Evolutionary conservation across 139 green algal species (phyloP).

Genomic region (Micractinium sp.): DNA sequence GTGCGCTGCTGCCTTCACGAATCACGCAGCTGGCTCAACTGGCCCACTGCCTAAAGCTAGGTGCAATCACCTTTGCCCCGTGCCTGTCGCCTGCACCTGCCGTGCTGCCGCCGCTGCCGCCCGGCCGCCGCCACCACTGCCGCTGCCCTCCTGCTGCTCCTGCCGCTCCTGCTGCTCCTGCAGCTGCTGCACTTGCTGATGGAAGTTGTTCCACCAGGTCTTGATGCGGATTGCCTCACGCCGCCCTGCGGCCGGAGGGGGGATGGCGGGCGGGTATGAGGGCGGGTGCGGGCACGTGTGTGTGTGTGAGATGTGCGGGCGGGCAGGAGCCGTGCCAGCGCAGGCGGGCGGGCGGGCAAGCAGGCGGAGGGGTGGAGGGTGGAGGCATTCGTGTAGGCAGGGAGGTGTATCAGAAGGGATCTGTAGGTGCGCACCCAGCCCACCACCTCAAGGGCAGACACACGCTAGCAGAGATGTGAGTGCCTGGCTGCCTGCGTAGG

Average conservation of each 20-base stretch:
- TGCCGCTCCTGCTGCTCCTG: background rate
- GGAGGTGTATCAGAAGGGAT: too few species aligned
- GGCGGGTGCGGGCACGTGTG: too few species aligned
- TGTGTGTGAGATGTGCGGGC: background rate
- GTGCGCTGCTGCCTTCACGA: too few species aligned
- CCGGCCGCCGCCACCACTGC: background rate
- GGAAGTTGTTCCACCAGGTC: constrained; percentile 27
- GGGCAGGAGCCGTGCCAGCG: background rate
- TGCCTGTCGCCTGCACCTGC: too few species aligned
- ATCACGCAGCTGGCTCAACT: too few species aligned
- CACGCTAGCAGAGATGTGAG: too few species aligned
- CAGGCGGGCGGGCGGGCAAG: background rate
- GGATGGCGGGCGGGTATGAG: background rate
- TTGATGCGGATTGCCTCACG: constrained; percentile 31
- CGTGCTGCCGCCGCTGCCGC: too few species aligned
- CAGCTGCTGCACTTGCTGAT: background rate
- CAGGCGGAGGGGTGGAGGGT: background rate
- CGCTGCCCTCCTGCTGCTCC: background rate
- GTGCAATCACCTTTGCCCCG: too few species aligned
- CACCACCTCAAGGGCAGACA: too few species aligned
- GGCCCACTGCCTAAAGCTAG: too few species aligned
- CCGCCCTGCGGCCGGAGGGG: background rate
- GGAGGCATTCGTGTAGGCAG: background rate
- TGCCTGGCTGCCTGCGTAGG: too few species aligned
- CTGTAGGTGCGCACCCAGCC: too few species aligned